A percentile compares a stretch with the other conserved stretches of the same genome.
Evolutionary conservation across 2,329 filamentous ascomycete genomes (phyloP).

Genomic region (Orbilia ellipsospora): DNA sequence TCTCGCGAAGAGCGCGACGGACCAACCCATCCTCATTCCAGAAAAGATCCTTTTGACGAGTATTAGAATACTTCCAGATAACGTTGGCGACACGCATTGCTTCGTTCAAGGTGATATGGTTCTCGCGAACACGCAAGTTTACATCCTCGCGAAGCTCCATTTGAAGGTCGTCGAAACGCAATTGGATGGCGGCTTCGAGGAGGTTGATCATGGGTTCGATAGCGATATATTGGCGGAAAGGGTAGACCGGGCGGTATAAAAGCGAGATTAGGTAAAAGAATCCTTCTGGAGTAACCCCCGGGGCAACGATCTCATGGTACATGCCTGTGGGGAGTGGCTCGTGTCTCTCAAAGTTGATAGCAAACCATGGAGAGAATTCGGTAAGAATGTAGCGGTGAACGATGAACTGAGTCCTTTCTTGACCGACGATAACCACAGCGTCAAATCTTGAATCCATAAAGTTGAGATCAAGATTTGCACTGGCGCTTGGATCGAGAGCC

Average conservation of each 20-base stretch:
- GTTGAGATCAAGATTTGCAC: not conserved
- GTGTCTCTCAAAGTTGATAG: not conserved
- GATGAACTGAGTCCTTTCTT: not conserved
- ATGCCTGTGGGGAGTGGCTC: not conserved
- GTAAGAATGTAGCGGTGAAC: not conserved
- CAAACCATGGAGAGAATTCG: not conserved
- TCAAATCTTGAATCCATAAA: not conserved
- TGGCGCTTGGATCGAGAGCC: not conserved
- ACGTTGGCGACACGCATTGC: slow-evolving; percentile 19
- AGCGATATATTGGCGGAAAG: not conserved
- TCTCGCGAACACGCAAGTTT: not conserved
- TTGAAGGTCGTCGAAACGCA: slow-evolving; percentile 9
- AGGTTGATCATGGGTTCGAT: not conserved
- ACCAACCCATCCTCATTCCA: slow-evolving; percentile 22
- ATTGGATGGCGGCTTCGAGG: not conserved
- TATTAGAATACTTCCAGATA: slow-evolving; percentile 4
- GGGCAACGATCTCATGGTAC: slow-evolving; percentile 9
- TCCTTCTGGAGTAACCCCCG: slow-evolving; percentile 1
- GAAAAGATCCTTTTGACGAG: not conserved
- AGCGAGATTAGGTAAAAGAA: slow-evolving; percentile 13
- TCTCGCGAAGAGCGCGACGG: slow-evolving; percentile 7
- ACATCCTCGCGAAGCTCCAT: not conserved
- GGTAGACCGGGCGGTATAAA: not conserved
- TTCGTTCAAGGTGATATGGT: slow-evolving; percentile 1
- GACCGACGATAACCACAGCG: not conserved